phyloP scores from a whole-genome alignment of 176 grass and related monocot genomes.

The Alopecurus myosuroides region DNA sequence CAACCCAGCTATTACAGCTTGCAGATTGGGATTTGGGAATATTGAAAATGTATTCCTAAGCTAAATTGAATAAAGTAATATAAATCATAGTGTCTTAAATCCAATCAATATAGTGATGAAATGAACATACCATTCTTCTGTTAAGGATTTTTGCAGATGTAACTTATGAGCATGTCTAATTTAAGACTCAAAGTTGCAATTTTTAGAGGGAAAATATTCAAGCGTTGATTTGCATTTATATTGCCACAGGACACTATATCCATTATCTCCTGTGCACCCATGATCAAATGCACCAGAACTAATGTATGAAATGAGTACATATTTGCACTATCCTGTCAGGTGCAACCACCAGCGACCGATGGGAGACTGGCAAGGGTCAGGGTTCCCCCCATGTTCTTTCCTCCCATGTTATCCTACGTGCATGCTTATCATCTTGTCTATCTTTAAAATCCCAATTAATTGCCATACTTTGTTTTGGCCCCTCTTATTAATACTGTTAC shows the following conservation, averaged over 20 bases:
- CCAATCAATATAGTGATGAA: neutral
- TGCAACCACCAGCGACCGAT: neutral
- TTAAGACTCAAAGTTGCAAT: neutral
- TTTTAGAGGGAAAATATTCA: neutral
- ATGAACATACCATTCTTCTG: neutral
- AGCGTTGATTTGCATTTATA: conserved; percentile 10
- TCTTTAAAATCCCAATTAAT: neutral
- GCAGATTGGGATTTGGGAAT: neutral
- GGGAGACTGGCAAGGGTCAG: neutral
- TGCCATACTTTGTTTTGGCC: neutral
- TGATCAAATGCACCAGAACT: neutral
- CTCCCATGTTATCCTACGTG: neutral
- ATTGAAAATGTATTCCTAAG: neutral
- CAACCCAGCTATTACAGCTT: neutral
- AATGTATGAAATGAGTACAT: conserved; percentile 14
- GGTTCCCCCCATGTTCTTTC: neutral
- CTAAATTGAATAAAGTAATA: neutral
- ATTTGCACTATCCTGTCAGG: neutral
- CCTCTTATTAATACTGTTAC: neutral
- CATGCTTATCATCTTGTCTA: neutral
- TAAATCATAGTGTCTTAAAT: neutral
- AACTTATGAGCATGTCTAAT: neutral
- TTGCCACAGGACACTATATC: neutral
- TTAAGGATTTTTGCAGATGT: neutral
- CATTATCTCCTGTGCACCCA: neutral